phyloP scores from a whole-genome alignment of 2,329 filamentous ascomycete genomes.

The Aspergillus sp. region DNA sequence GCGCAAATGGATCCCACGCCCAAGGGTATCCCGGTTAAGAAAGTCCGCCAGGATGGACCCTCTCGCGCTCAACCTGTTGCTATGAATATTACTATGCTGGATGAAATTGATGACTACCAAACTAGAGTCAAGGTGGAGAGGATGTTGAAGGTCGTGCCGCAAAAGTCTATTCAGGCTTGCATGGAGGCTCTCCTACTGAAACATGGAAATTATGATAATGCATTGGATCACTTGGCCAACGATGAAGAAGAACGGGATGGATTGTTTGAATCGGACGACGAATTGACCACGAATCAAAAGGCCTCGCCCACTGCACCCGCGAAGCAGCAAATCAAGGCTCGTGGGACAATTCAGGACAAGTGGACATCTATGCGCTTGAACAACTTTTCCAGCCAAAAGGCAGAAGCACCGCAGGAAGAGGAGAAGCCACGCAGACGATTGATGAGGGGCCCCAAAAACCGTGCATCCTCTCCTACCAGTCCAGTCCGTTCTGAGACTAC shows the following conservation, averaged over 20 bases:
- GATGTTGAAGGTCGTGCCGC: slow-evolving; percentile 46
- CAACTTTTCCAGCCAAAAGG: slow-evolving; percentile 19
- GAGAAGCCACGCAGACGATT: slow-evolving; percentile 32
- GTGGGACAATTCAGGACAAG: slow-evolving; percentile 55
- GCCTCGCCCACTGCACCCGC: slow-evolving; percentile 22
- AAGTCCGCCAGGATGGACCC: slow-evolving; percentile 36
- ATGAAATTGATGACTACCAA: slow-evolving; percentile 49
- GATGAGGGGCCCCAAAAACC: slow-evolving; percentile 32
- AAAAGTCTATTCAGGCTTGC: slow-evolving; percentile 43
- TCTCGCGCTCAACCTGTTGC: slow-evolving; percentile 44
- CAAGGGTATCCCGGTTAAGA: slow-evolving; percentile 34
- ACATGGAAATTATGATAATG: slow-evolving; percentile 52
- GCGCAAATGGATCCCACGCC: slow-evolving; percentile 41
- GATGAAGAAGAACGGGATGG: slow-evolving; percentile 26
- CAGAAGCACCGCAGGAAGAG: slow-evolving; percentile 13
- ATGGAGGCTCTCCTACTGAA: slow-evolving; percentile 47
- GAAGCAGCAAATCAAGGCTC: slow-evolving; percentile 52
- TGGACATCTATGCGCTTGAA: slow-evolving; percentile 46
- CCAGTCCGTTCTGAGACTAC: slow-evolving; percentile 15
- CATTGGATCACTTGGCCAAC: slow-evolving; percentile 45
- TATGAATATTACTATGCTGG: slow-evolving; percentile 38
- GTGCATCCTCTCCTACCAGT: slow-evolving; percentile 20
- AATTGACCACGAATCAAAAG: slow-evolving; percentile 25
- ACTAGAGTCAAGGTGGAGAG: slow-evolving; percentile 49
- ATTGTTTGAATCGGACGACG: slow-evolving; percentile 34